Evolutionary conservation across 208 protist genomes (phyloP).

Genomic region (Vickermania ingenoplastis): DNA sequence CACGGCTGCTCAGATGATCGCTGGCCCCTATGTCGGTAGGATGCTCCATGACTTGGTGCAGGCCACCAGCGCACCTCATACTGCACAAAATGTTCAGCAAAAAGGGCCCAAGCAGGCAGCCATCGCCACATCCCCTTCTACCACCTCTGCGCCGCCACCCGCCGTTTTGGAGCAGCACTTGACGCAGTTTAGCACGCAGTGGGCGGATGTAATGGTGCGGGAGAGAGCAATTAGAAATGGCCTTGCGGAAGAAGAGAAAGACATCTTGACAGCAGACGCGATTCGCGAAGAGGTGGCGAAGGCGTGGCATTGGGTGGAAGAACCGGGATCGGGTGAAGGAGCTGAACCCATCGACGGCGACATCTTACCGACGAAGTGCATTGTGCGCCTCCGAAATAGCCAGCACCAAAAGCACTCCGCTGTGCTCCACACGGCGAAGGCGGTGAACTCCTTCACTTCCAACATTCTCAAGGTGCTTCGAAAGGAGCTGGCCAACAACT

Average conservation of each 20-base stretch:
- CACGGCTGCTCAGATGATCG: constrained; percentile 41
- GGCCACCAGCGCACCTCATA: neutral
- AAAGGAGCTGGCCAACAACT: constrained; percentile 37
- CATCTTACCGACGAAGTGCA: constrained; percentile 48
- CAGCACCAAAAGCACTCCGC: constrained; percentile 45
- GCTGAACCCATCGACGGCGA: no score
- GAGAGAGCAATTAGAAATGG: neutral
- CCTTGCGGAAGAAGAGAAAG: neutral
- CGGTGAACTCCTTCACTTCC: constrained; percentile 65
- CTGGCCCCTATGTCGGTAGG: constrained; percentile 1
- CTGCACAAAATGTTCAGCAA: neutral
- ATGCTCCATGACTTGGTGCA: neutral
- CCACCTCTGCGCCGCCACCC: neutral
- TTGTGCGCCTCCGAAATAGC: constrained; percentile 64
- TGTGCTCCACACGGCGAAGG: constrained; percentile 42
- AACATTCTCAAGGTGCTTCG: constrained; percentile 64
- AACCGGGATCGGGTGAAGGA: neutral
- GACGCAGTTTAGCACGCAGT: neutral
- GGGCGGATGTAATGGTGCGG: neutral
- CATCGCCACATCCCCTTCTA: neutral
- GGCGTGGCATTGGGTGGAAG: neutral
- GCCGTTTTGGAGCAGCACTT: neutral
- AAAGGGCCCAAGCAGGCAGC: constrained; percentile 7
- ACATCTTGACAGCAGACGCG: neutral
- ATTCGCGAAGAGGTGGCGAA: neutral